Evolutionary conservation across 495 filamentous ascomycete genomes (phyloP), one percentile per base, ranked within the genome.

Genomic region (Talaromyces adpressus): DNA sequence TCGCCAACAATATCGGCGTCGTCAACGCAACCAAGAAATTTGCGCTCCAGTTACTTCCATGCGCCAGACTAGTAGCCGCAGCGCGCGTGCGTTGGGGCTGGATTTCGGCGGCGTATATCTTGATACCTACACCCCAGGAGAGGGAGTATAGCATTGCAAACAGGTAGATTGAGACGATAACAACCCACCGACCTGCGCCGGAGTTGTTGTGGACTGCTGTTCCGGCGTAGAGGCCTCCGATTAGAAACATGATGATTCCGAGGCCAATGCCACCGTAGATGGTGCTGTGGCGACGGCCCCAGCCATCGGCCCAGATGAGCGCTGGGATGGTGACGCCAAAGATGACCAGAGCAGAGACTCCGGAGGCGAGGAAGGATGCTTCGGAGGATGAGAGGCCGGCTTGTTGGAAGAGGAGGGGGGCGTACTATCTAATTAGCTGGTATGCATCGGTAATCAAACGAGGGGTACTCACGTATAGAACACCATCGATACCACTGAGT

Each of bases 11-110:
- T 7, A 88, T 80, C 0, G 87, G 88, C 0, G 86, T 86, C 4
- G 81, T 79, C 57, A 89, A 77, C 1, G 87, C 87, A 2, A 89
- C 81, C n/a, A 89, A 67, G 69, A 83, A 89, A 66, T 89, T 89
- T 11, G 75, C 65, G 11, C 75, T 32, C 80, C 81, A 84, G 62
- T 85, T 85, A 34, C 74, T 74, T 6, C 76, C 75, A 65, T 84
- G 77, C 0, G 77, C 71, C 3, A 83, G 65, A 9, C 75, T 73
- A 1, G 77, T 80, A 1, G 82, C 82, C 12, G 74, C 77, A 16
- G 83, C 82, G 8, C 85, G 74, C 4, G 82, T 86, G 25, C 73
- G 69, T 49, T 77, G 76, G 0, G 83, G 83, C 64, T 85, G 82
- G 54, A 84, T 86, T 71, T 87, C 85, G 5, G 77, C 72, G 7